Percentiles rank a stretch among this genome's conserved stretches.
phyloP scores from a whole-genome alignment of 345 rosid species.

The Gossypium mustelinum region DNA sequence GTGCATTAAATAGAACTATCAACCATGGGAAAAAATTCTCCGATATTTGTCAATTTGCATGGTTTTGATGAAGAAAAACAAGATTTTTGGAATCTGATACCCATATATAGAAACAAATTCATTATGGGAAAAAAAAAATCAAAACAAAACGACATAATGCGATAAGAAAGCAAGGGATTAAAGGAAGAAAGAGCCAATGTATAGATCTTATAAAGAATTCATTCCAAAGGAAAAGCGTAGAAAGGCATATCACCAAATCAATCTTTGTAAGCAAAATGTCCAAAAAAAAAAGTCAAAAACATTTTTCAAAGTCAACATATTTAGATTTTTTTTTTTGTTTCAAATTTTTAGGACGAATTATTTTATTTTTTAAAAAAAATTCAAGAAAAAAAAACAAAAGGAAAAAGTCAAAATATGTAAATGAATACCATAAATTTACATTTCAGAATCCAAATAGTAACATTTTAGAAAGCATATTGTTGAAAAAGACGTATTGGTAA shows the following conservation, averaged over 20 bases:
- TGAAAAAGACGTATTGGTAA: conserved; percentile 1
- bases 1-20: neutral
- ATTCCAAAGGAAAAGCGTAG: neutral
- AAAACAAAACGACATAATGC: neutral
- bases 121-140: conserved; percentile 10
- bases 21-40: neutral
- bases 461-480: neutral
- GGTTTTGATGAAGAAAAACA: neutral
- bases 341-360: no score
- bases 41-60: conserved; percentile 1
- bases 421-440: neutral
- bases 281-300: no score
- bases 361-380: no score
- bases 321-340: no score
- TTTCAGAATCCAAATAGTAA: neutral
- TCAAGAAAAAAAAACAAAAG: no score
- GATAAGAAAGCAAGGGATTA: conserved; percentile 8
- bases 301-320: no score
- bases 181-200: conserved; percentile 16
- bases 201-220: neutral
- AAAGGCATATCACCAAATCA: neutral
- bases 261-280: neutral
- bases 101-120: neutral
- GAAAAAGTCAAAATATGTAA: neutral
- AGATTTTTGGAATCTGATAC: conserved; percentile 23